phyloP scores from a whole-genome alignment of 129 eudicot genomes.

The Chrysanthemum makinoi region DNA sequence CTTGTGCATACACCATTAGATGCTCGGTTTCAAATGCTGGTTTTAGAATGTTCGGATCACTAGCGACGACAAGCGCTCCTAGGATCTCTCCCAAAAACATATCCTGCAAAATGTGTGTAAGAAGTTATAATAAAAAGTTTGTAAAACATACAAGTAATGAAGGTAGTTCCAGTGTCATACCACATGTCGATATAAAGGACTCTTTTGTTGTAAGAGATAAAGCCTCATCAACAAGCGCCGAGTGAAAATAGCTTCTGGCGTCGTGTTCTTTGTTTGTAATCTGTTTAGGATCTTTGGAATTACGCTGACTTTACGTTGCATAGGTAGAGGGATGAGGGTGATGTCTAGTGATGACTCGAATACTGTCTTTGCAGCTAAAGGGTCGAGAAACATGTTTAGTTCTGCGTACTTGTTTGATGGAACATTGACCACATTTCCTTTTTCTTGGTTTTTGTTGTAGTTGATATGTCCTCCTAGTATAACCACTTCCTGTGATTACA shows the following conservation, averaged over 20 bases:
- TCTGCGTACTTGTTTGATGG: slow-evolving; percentile 67
- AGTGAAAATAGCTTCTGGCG: slow-evolving; percentile 57
- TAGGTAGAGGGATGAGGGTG: slow-evolving; percentile 60
- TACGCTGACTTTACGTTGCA: slow-evolving; percentile 42
- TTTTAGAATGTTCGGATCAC: slow-evolving; percentile 33
- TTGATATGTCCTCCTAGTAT: slow-evolving; percentile 66
- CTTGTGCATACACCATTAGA: slow-evolving; percentile 44
- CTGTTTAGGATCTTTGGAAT: slow-evolving; percentile 36
- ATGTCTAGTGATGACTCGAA: slow-evolving; percentile 48
- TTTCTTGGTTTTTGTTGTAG: slow-evolving; percentile 14
- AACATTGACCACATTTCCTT: slow-evolving; percentile 62
- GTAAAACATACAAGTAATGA: background rate
- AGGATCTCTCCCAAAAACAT: slow-evolving; percentile 69
- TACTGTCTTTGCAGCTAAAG: slow-evolving; percentile 71
- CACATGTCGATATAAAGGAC: slow-evolving; percentile 58
- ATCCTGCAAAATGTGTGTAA: slow-evolving; percentile 44
- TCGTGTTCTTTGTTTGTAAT: slow-evolving; percentile 37
- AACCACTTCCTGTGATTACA: slow-evolving; percentile 54
- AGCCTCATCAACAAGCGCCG: slow-evolving; percentile 46
- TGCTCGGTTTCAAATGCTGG: slow-evolving; percentile 27
- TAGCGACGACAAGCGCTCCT: slow-evolving; percentile 51
- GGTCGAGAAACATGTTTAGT: slow-evolving; percentile 77
- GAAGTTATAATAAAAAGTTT: too few species aligned
- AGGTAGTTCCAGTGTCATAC: slow-evolving; percentile 30
- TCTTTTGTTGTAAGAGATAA: slow-evolving; percentile 36